Evolutionary conservation across 2,329 filamentous ascomycete species (phyloP).

Genomic region (Neonectria neomacrospora): DNA sequence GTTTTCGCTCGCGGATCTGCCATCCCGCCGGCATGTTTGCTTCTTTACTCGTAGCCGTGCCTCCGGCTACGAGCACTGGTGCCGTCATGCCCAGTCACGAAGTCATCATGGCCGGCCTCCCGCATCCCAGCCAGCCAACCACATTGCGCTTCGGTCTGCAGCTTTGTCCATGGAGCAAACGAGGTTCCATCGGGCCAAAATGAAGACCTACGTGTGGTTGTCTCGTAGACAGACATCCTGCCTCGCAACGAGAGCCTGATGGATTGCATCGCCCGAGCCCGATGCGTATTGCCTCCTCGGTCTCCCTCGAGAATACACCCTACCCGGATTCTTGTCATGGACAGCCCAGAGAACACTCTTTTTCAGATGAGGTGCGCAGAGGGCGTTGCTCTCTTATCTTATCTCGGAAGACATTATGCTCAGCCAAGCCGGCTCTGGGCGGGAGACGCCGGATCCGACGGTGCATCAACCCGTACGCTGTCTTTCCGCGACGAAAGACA

Average conservation of each 20-base stretch:
- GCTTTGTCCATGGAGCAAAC: conserved; percentile 1
- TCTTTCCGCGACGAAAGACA: conserved; percentile 32
- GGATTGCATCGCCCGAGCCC: background rate
- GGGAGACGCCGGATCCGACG: background rate
- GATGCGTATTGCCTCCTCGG: background rate
- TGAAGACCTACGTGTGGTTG: background rate
- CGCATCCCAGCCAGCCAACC: conserved; percentile 25
- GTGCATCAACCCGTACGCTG: background rate
- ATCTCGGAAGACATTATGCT: conserved; percentile 19
- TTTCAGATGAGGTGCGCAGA: conserved; percentile 17
- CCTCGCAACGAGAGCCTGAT: background rate
- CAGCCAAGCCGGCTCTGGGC: conserved; percentile 1
- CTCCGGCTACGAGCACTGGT: background rate
- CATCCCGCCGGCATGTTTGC: too few species aligned
- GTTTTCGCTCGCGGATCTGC: background rate
- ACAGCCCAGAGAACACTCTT: background rate
- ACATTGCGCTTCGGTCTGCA: background rate
- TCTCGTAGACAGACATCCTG: background rate
- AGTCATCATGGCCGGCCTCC: conserved; percentile 33
- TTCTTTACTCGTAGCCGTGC: background rate
- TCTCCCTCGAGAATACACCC: background rate
- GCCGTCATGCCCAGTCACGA: background rate
- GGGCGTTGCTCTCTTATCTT: conserved; percentile 34
- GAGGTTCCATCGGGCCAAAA: background rate
- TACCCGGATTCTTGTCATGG: too few species aligned